phyloP scores from a whole-genome alignment of 140 eudicot genomes.

The Senecio squalidus region DNA sequence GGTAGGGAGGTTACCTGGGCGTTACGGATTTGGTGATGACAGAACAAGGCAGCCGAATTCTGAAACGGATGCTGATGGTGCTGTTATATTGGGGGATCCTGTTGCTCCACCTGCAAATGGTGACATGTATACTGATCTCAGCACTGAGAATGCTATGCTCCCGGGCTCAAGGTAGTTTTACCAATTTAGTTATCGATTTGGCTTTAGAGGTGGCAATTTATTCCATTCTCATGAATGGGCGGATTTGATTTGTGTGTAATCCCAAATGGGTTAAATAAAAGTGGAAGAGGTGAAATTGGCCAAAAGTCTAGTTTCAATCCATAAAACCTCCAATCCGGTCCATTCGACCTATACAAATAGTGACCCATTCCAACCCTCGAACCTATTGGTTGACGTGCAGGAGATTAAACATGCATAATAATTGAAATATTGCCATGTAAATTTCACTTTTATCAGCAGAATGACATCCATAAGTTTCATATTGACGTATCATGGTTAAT shows the following conservation, averaged over 20 bases:
- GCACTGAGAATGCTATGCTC: constrained; percentile 86
- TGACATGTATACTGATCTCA: constrained; percentile 87
- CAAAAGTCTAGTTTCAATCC: background rate
- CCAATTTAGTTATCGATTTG: background rate
- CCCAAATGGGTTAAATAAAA: background rate
- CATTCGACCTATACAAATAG: background rate
- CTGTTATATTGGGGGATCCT: constrained; percentile 85
- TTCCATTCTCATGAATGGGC: background rate
- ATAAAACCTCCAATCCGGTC: background rate
- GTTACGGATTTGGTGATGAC: constrained; percentile 82
- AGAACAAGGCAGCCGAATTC: constrained; percentile 48
- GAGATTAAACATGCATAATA: background rate
- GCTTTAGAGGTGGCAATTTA: background rate
- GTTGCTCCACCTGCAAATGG: constrained; percentile 98
- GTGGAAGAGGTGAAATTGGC: background rate
- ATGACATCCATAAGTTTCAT: background rate
- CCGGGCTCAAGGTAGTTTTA: constrained; percentile 68
- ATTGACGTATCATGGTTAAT: constrained; percentile 10
- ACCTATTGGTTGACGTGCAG: background rate
- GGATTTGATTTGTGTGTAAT: background rate
- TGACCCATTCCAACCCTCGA: background rate
- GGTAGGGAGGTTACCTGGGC: constrained; percentile 60
- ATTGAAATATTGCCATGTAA: background rate
- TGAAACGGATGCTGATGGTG: constrained; percentile 66
- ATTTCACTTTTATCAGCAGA: constrained; percentile 7